Evolutionary conservation across 306 rosid species (phyloP).

Genomic region (Vachellia collinsii): DNA sequence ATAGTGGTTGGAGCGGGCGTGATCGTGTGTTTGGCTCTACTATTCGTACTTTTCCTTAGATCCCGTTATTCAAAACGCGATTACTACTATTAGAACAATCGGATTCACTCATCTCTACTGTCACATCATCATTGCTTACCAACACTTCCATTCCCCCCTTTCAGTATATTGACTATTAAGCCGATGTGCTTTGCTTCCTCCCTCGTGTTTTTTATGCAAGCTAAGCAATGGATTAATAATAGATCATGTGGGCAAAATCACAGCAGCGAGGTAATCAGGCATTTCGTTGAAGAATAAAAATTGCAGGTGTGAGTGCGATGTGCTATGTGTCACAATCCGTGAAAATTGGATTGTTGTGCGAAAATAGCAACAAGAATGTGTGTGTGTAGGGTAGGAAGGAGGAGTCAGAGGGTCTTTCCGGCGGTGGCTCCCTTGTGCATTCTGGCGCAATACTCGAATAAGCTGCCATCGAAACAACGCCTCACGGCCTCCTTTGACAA

Average conservation of each 20-base stretch:
- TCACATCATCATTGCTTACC: background rate
- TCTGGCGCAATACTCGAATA: conserved; percentile 76
- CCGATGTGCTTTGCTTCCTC: too few relatives aligned
- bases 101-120: background rate
- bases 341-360: background rate
- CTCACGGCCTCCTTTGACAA: conserved; percentile 82
- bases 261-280: background rate
- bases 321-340: background rate
- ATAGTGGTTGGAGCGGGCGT: conserved; percentile 70
- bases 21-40: conserved; percentile 44
- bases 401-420: conserved; percentile 49
- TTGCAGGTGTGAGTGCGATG: background rate
- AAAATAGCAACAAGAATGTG: too few relatives aligned
- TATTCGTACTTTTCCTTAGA: conserved; percentile 47
- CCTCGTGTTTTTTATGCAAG: too few relatives aligned
- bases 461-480: conserved; percentile 82
- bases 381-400: background rate
- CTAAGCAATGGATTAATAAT: too few relatives aligned
- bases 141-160: background rate
- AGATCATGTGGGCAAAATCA: background rate
- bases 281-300: background rate
- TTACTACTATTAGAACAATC: conserved; percentile 11
- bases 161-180: too few relatives aligned
- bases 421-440: conserved; percentile 43
- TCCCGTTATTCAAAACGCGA: conserved; percentile 62